phyloP scores from a whole-genome alignment of 345 rosid species.

The Schrenkiella parvula region DNA sequence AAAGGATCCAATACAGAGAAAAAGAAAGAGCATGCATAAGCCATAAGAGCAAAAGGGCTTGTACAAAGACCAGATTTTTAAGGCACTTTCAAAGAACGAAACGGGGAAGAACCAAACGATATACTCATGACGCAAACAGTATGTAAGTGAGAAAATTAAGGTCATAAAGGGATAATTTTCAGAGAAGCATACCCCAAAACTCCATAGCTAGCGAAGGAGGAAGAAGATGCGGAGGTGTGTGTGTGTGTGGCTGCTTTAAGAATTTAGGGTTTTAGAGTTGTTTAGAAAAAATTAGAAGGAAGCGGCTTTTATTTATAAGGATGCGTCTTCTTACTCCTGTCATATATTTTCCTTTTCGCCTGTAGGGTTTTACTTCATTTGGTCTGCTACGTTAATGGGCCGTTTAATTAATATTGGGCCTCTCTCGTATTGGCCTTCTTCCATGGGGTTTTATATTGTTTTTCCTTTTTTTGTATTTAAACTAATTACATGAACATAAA shows the following conservation, averaged over 20 bases:
- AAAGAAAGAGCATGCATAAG: neutral
- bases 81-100: neutral
- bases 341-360: neutral
- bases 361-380: neutral
- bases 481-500: too few species aligned
- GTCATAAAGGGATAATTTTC: neutral
- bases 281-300: neutral
- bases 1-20: too few species aligned
- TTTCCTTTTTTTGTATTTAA: too few species aligned
- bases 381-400: neutral
- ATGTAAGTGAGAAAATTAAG: neutral
- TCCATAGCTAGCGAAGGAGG: slow-evolving; percentile 17
- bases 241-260: slow-evolving; percentile 13
- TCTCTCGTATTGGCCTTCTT: too few species aligned
- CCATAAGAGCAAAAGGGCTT: neutral
- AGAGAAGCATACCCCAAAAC: slow-evolving; percentile 30
- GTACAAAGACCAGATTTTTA: neutral
- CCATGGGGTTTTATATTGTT: too few species aligned
- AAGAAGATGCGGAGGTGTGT: neutral
- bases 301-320: slow-evolving; percentile 3
- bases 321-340: neutral
- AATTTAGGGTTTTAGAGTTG: slow-evolving; percentile 13
- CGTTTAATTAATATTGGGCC: neutral
- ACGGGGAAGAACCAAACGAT: neutral
- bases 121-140: neutral